Percentiles rank a stretch among this genome's conserved stretches.
Evolutionary conservation across 768 basidiomycete species (phyloP).

Genomic region (Boletus patriciae): DNA sequence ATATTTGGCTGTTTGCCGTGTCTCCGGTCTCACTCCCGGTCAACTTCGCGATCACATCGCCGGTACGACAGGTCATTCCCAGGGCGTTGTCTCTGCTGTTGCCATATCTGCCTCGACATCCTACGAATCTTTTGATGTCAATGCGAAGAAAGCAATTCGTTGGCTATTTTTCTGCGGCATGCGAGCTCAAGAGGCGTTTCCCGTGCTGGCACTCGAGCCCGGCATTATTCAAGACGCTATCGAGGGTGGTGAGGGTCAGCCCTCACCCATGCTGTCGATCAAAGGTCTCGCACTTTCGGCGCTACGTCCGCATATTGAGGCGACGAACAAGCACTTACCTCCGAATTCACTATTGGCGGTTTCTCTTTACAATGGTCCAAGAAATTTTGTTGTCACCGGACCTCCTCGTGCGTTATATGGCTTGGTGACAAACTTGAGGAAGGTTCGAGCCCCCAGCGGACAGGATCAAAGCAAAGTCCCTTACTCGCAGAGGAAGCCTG

Average conservation of each 20-base stretch:
- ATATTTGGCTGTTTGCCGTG: slow-evolving; percentile 79
- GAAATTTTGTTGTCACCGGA: slow-evolving; percentile 90
- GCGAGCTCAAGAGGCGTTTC: slow-evolving; percentile 93
- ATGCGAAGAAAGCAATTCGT: slow-evolving; percentile 79
- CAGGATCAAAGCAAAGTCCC: slow-evolving; percentile 93
- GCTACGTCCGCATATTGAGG: slow-evolving; percentile 76
- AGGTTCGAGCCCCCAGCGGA: slow-evolving; percentile 82
- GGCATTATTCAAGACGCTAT: slow-evolving; percentile 82
- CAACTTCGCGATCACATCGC: slow-evolving; percentile 73
- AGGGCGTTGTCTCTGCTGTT: slow-evolving; percentile 95
- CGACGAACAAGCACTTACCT: slow-evolving; percentile 86
- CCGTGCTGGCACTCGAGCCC: slow-evolving; percentile 86
- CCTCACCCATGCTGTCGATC: slow-evolving; percentile 91
- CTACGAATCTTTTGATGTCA: slow-evolving; percentile 70
- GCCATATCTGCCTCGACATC: slow-evolving; percentile 78
- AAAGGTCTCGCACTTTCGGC: slow-evolving; percentile 76
- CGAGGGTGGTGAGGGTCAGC: slow-evolving; percentile 90
- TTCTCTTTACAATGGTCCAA: slow-evolving; percentile 91
- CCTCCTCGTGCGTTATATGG: slow-evolving; percentile 91
- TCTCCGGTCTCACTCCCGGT: slow-evolving; percentile 73
- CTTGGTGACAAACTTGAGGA: slow-evolving; percentile 86
- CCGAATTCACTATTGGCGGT: slow-evolving; percentile 75
- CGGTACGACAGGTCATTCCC: slow-evolving; percentile 96
- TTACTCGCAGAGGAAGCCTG: slow-evolving; percentile 92
- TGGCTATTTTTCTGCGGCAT: slow-evolving; percentile 95